Conservation (phyloP, 2,329 filamentous ascomycete genomes). For the Cladosporium halotolerans region DNA sequence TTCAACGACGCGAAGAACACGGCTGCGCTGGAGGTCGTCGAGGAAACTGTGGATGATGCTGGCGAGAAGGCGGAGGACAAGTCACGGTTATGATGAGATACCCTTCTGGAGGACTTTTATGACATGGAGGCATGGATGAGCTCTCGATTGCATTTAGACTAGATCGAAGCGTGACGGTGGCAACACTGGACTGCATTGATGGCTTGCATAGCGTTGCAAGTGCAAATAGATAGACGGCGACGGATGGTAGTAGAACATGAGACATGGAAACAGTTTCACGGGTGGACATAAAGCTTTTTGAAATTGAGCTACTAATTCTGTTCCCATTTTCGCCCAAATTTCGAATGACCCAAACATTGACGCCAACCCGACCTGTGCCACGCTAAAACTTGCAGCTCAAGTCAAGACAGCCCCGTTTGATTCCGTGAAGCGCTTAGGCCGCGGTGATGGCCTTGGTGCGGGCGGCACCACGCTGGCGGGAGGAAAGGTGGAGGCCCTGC, state of each 20-base stretch:
- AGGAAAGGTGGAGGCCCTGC: conserved; percentile 61
- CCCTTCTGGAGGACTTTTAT: not conserved
- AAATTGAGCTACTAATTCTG: conserved; percentile 11
- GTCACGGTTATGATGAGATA: conserved; percentile 8
- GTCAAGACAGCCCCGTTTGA: conserved; percentile 12
- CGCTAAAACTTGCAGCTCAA: conserved; percentile 13
- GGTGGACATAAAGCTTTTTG: conserved; percentile 7
- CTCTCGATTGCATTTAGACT: too few relatives aligned
- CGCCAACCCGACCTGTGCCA: conserved; percentile 11
- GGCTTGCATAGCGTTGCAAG: not conserved
- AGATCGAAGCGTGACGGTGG: too few relatives aligned
- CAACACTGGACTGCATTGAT: not conserved
- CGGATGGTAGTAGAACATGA: not conserved
- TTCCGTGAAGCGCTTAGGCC: conserved; percentile 17
- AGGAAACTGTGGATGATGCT: not conserved
- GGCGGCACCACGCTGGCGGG: conserved; percentile 79
- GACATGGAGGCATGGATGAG: too few relatives aligned
- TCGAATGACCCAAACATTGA: conserved; percentile 9
- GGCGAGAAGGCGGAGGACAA: conserved; percentile 6
- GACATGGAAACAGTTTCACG: not conserved
- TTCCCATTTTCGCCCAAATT: conserved; percentile 4
- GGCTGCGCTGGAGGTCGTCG: conserved; percentile 1
- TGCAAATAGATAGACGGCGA: not conserved
- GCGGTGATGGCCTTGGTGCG: conserved; percentile 55
- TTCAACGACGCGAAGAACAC: conserved; percentile 30